Evolutionary conservation across 306 rosid species (phyloP).

Genomic region (Gleditsia sinensis): DNA sequence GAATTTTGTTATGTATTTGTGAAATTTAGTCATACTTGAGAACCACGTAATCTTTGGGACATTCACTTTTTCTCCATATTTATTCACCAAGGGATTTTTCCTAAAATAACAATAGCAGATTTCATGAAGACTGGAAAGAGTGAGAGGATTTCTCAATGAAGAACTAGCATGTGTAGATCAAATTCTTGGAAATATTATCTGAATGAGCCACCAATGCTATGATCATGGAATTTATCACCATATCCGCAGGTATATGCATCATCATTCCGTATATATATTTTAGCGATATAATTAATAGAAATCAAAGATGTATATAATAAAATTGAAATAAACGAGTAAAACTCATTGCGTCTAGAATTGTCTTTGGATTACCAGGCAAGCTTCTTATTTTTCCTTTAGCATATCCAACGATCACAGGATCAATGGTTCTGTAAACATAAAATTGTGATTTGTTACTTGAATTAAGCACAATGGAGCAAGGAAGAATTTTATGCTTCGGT

Average conservation of each 20-base stretch:
- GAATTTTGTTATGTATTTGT: not conserved
- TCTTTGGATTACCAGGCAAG: conserved; percentile 27
- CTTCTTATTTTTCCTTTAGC: conserved; percentile 37
- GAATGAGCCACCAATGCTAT: too few relatives aligned
- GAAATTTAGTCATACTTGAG: not conserved
- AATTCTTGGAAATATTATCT: too few relatives aligned
- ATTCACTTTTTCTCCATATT: conserved; percentile 10
- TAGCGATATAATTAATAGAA: too few relatives aligned
- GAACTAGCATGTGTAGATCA: too few relatives aligned
- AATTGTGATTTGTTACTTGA: too few relatives aligned
- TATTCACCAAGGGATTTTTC: conserved; percentile 21
- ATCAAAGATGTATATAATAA: too few relatives aligned
- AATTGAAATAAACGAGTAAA: too few relatives aligned
- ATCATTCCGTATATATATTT: too few relatives aligned
- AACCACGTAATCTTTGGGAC: not conserved
- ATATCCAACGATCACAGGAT: conserved; percentile 28
- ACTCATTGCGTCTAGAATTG: conserved; percentile 34
- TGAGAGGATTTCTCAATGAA: too few relatives aligned
- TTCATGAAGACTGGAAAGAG: too few relatives aligned
- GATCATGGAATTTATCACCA: conserved; percentile 49
- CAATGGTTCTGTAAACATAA: conserved; percentile 33
- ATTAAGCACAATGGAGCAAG: too few relatives aligned
- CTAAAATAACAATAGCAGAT: conserved; percentile 3
- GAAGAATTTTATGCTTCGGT: too few relatives aligned
- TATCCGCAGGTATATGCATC: conserved; percentile 78